Conservation (phyloP, 257 asterid genomes). For the Przewalskia tangutica region DNA sequence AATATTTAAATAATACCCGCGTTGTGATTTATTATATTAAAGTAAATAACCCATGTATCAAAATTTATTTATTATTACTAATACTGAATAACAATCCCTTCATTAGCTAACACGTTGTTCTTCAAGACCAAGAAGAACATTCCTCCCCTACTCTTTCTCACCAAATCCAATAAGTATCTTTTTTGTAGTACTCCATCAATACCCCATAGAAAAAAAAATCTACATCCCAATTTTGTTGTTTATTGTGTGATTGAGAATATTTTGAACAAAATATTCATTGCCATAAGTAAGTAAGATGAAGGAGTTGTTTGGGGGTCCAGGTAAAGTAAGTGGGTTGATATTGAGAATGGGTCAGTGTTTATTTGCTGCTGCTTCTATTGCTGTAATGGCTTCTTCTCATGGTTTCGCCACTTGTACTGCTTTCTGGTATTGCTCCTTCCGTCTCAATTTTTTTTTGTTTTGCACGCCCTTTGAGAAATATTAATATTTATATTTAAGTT, state of each 20-base stretch:
- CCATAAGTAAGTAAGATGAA: conserved; percentile 32
- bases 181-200: too few species aligned
- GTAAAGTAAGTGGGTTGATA: conserved; percentile 63
- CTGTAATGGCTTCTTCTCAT: conserved; percentile 72
- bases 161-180: not conserved
- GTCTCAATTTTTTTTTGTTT: not conserved
- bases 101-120: too few species aligned
- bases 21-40: too few species aligned
- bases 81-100: too few species aligned
- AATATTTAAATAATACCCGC: too few species aligned
- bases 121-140: too few species aligned
- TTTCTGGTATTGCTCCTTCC: conserved; percentile 42
- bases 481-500: too few species aligned
- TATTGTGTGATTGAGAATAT: not conserved
- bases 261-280: not conserved
- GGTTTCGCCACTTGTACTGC: conserved; percentile 77
- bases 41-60: too few species aligned
- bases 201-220: not conserved
- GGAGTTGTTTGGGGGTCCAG: conserved; percentile 81
- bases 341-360: conserved; percentile 63
- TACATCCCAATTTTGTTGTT: not conserved
- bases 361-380: conserved; percentile 46
- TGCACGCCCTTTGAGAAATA: too few species aligned
- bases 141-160: not conserved
- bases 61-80: too few species aligned